Evolutionary conservation across 441 rosid species (phyloP), one percentile per base, ranked within the genome.

Genomic region (Euphorbia celastroides): DNA sequence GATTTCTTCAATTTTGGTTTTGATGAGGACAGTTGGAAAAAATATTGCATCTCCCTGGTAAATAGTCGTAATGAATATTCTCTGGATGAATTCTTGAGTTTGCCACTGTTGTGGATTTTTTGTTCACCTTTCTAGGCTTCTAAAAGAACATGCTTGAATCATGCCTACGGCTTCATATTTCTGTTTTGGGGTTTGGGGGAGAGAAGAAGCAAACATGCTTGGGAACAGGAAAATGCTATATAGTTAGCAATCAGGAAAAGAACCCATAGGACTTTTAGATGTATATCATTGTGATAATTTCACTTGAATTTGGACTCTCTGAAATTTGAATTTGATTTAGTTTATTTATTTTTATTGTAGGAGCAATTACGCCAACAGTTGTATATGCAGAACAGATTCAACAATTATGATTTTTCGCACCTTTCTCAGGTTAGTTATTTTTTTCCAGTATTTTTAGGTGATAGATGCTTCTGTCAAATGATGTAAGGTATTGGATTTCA

Each of bases 1-100:
- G 96, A 88, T 75, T 94, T 84, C 84, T 94, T 88, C 80, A 94
- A 94, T 82, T 94, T 92, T 76, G 95, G 95, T 72, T 79, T 94
- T 79, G 86, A 76, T 69, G 99, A 94, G 83, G 99, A 90, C 64
- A 86, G 87, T 85, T 94, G 99, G 99, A 92, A 88, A 83, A 94
- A 87, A 48, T 94, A 86, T 78, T 92, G 96, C 92, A 88, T 85
- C 79, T 90, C 87, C 72, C 92, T 94, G 94, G 99, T 94, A 87
- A 75, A 16, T 83, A 48, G 64, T 73, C 58, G 42, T 58, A 48
- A 26, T 38, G 12, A 34, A 7, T 34, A 60, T 42, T 19, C 16
- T 56, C 8, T 28, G 57, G 27, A 41, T 57, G 27, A 51, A 13
- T 36, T 25, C 17, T 34, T 27, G 12, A 26, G 2, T 46, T 42